Conservation (phyloP, 1,284 basidiomycete species). For the Violaceomyces palustris region DNA sequence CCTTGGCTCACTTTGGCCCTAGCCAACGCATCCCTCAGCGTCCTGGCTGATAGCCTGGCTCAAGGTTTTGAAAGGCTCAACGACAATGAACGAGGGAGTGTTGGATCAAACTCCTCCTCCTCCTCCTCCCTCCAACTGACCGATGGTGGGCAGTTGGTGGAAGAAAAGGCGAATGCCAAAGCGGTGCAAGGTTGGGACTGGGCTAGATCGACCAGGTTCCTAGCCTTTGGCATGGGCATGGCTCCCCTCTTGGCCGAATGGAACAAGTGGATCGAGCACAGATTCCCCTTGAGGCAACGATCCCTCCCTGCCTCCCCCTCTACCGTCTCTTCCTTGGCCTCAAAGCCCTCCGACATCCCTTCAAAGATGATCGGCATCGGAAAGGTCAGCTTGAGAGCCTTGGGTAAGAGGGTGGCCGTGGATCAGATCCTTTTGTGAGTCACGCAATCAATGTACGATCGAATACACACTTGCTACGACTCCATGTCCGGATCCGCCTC, state of each 20-base stretch:
- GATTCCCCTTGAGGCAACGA: constrained; percentile 47
- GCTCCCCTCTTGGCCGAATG: constrained; percentile 49
- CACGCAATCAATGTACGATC: not conserved
- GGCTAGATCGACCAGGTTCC: constrained; percentile 36
- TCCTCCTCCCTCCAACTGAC: not conserved
- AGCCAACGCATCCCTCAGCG: constrained; percentile 43
- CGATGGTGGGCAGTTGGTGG: not conserved
- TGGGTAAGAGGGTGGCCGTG: constrained; percentile 39
- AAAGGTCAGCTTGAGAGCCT: constrained; percentile 34
- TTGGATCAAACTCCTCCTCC: not conserved
- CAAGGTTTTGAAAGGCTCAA: constrained; percentile 40
- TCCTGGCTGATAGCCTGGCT: constrained; percentile 44
- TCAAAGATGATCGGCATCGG: constrained; percentile 24
- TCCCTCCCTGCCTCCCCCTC: too few species aligned
- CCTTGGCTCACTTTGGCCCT: constrained; percentile 49
- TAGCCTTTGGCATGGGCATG: constrained; percentile 45
- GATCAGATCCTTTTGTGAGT: constrained; percentile 50
- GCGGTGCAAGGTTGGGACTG: constrained; percentile 26
- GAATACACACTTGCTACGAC: not conserved
- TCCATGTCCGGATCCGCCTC: too few species aligned
- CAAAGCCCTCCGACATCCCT: constrained; percentile 3
- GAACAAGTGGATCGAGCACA: constrained; percentile 46
- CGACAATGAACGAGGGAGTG: not conserved
- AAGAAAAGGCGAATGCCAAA: too few species aligned
- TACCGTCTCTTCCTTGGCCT: not conserved